These are phyloP conservation scores for Jimgerdemannia flammicorona DNA, from an alignment of 192 early-diverging fungal genomes.

Conservation along the genomic window DNA sequence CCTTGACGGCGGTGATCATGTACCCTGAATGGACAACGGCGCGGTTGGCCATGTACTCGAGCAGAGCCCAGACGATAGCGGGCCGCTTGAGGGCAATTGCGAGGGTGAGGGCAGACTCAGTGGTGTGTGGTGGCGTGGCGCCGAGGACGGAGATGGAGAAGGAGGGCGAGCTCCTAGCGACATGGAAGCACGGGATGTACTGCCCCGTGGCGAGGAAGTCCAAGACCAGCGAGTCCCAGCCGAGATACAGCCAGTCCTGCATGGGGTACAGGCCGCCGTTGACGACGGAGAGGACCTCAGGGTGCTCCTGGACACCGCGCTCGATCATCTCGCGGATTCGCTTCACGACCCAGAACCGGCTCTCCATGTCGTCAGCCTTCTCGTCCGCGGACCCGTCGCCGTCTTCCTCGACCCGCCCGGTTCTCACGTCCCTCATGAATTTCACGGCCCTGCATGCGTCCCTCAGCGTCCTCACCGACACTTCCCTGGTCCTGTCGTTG, in stretches of 20 bases:
- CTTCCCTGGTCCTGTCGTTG: too few relatives aligned
- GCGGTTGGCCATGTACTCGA: background rate
- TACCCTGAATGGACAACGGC: background rate
- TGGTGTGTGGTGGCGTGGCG: background rate
- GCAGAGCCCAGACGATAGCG: background rate
- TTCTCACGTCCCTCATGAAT: background rate
- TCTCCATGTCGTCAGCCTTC: background rate
- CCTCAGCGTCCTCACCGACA: background rate
- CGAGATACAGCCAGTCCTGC: background rate
- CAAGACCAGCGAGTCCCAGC: background rate
- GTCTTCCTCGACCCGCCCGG: background rate
- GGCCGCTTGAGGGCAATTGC: background rate
- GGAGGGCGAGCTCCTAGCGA: background rate
- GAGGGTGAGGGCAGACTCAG: background rate
- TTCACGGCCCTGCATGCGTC: background rate
- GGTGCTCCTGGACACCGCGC: background rate
- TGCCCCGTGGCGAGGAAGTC: background rate
- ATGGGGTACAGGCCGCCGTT: background rate
- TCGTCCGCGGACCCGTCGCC: background rate
- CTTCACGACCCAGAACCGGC: background rate
- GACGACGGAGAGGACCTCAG: background rate
- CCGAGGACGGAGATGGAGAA: background rate
- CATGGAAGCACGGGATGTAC: background rate
- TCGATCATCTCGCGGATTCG: background rate
- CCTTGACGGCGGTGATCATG: background rate